Percentiles rank a stretch among this genome's conserved stretches.
Conservation (phyloP, 139 green algal species). For the Gonium pectorale region DNA sequence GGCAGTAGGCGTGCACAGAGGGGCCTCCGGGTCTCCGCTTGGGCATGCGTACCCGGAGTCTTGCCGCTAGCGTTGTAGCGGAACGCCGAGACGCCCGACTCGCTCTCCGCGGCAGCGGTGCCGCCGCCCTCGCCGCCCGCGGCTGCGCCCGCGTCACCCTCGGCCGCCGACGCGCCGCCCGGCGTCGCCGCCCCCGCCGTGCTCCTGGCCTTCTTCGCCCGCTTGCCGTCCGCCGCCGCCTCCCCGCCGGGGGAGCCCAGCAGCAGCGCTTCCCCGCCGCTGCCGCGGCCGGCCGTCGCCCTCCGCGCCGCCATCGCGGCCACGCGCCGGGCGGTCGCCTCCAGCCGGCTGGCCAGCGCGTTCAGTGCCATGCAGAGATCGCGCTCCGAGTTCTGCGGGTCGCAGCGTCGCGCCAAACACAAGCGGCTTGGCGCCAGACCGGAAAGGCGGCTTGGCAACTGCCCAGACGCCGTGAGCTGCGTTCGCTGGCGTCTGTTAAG, state of each 20-base stretch:
- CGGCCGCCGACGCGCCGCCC: background rate
- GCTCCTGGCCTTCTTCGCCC: background rate
- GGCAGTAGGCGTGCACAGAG: no score
- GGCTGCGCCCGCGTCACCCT: background rate
- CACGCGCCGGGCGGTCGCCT: background rate
- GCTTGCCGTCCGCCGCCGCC: background rate
- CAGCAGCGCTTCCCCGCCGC: background rate
- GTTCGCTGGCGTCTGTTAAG: no score
- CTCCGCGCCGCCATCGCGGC: background rate
- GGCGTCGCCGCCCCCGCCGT: background rate
- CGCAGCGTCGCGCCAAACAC: no score
- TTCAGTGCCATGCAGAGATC: slow-evolving; percentile 76
- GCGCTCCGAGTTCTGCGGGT: slow-evolving; percentile 72
- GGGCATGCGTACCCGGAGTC: background rate
- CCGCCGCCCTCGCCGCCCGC: background rate
- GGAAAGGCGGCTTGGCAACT: no score
- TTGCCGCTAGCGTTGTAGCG: slow-evolving; percentile 9
- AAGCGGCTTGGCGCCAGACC: no score
- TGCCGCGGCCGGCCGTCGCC: background rate
- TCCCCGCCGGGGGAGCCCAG: background rate
- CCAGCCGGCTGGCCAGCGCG: slow-evolving; percentile 56
- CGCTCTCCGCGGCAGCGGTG: background rate
- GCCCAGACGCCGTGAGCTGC: no score
- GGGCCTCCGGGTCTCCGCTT: no score
- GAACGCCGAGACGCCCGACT: background rate